Evolutionary conservation across 441 rosid species (phyloP), one percentile per base, ranked within the genome.

Genomic region (Aquilaria agallochum): DNA sequence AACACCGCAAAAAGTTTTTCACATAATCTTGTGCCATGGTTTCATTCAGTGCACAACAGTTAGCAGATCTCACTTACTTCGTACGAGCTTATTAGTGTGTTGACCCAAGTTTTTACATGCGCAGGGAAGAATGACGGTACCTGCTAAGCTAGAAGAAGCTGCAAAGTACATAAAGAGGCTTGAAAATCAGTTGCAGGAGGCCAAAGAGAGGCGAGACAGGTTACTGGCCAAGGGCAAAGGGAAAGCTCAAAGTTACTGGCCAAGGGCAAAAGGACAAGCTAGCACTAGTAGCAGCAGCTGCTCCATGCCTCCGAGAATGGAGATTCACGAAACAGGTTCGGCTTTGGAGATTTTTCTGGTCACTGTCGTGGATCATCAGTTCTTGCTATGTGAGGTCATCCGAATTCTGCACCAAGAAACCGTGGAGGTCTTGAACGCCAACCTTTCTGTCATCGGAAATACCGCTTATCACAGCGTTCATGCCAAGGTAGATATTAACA

Each of bases 141-240:
- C 85, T 0, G 87, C 77, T 57, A 84, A 79, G 51, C 67, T 84
- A 61, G 86, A 81, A 71, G 86, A 75, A 57, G 84, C 83, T 3
- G 70, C 72, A 60, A 67, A 45, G 31, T 69, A 81, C 62, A 84
- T 84, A 63, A 74, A 74, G 55, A 64, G 36, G 6, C 53, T 77
- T 31, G 62, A 81, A 59, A 62, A 6, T 3, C 66, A 56, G 51
- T 32, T 77, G 73, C 55, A 75, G 64, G 72, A 70, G 53, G 63
- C 57, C 2, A 55, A 63, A 64, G 78, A 70, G 56, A 79, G 57
- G 66, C 74, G 59, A 64, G 74, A 79, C 36, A 64, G 15, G 1
- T 63, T 77, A 49, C 31, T n/a, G 50, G 52, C 57, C 2, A 34
- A 3, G 40, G 40, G 6, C 5, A 79, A 47, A 50, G 76, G 76